Base-by-base conservation (phyloP, 2,329 filamentous ascomycete genomes). In the Paecilomyces sp. region DNA sequence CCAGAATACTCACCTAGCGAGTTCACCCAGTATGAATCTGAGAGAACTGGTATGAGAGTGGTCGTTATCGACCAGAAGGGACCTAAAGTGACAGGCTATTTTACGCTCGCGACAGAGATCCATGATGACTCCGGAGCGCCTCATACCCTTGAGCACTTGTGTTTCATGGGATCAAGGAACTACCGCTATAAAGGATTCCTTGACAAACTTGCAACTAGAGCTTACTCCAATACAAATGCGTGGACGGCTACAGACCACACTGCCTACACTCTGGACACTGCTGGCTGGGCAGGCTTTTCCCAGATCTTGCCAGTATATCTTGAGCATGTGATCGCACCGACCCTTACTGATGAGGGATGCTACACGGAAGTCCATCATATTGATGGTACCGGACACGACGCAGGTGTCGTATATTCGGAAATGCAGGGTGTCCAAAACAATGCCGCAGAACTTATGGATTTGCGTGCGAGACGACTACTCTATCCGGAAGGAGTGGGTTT, bases 241-340 rank as follows among this genome's bases (percentile, higher is more conserved):
- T 99, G 93, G 91, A 99, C 94, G 1, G 92, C 92, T 24, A 94
- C 90, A 12, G 94, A 97, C 67, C 92, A 97, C 72, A 99, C 95
- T 0, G 92, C 92, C 2, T 99, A 99, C 76, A 97, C 92, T 0
- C 82, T 99, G 15, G 91, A 97, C 68, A 94, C 92, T 11, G 94
- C 94, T 25, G 94, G 94, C 1, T 99, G 94, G 93, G 92, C 96
- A 67, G 93, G 93, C 8, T 99, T 99, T 71, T 88, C 92, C 1
- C 91, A 96, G 73, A 95, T 97, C 59, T 79, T 99, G 18, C 94
- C 94, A 0, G 88, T 97, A 50, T 99, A 99, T 67, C 83, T 99
- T 1, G 95, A 99, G 74, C 94, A 99, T 77, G 83, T 99, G 33
- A 85, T 99, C 63, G 80, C 95, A 8, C 94, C 94, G 0, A 96